phyloP scores from a whole-genome alignment of 257 asterid genomes.

The Marsdenia floribunda region DNA sequence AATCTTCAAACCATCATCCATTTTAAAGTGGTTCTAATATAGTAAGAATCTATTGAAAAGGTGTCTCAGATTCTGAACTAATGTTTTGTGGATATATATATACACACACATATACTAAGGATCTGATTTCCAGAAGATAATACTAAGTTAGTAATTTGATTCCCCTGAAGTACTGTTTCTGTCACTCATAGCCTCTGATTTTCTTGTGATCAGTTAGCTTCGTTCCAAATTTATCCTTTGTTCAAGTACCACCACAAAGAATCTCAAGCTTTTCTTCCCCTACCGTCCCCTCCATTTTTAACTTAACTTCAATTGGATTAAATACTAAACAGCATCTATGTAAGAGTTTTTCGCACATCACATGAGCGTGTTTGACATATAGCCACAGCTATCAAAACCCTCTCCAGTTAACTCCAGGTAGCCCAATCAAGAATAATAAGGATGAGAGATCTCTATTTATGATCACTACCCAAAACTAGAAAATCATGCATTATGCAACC shows the following conservation, averaged over 20 bases:
- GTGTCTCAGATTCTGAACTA: background rate
- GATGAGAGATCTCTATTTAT: too few relatives aligned
- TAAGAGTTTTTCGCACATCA: background rate
- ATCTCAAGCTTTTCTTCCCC: background rate
- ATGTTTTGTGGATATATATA: background rate
- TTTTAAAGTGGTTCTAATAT: background rate
- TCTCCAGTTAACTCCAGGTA: background rate
- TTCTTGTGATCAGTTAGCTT: background rate
- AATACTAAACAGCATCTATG: background rate
- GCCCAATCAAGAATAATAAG: too few relatives aligned
- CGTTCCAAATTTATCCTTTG: background rate
- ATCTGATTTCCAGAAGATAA: background rate
- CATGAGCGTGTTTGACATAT: background rate
- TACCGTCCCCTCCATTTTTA: background rate
- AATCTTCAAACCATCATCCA: background rate
- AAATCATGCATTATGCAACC: background rate
- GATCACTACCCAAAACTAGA: background rate
- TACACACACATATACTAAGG: background rate
- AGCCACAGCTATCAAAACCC: background rate
- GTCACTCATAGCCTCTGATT: background rate
- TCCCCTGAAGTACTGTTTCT: background rate
- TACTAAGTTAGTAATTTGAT: background rate
- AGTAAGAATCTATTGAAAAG: background rate
- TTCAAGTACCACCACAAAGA: background rate
- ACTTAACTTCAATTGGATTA: background rate